phyloP scores from a whole-genome alignment of 2,329 filamentous ascomycete genomes.

The Clarireedia homoeocarpa region DNA sequence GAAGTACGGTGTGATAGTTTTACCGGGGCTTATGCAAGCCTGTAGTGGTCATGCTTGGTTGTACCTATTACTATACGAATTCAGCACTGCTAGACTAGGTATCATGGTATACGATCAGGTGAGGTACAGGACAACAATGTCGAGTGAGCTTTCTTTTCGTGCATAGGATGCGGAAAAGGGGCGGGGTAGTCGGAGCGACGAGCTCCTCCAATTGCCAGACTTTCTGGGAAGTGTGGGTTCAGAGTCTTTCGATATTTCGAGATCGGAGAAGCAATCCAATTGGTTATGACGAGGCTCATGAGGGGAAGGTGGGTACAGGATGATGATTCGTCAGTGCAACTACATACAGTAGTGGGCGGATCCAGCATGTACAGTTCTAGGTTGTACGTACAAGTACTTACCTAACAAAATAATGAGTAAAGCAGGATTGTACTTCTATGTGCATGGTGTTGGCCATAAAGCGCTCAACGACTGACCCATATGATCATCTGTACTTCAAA shows the following conservation, averaged over 20 bases:
- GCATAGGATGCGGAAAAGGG: neutral
- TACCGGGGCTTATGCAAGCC: neutral
- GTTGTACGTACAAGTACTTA: neutral
- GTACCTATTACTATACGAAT: conserved; percentile 6
- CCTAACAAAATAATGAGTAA: neutral
- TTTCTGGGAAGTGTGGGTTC: neutral
- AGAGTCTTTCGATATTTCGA: neutral
- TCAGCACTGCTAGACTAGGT: neutral
- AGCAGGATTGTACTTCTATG: neutral
- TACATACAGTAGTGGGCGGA: neutral
- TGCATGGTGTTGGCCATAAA: neutral
- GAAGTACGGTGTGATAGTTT: neutral
- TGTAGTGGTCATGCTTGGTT: neutral
- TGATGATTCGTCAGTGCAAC: too few relatives aligned
- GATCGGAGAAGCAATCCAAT: neutral
- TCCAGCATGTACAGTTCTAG: neutral
- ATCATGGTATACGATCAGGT: conserved; percentile 1
- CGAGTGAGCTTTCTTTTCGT: neutral
- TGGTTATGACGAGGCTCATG: neutral
- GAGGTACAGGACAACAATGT: neutral
- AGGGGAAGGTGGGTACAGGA: neutral
- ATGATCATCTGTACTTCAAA: too few relatives aligned
- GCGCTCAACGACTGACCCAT: too few relatives aligned
- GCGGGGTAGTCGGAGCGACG: conserved; percentile 2
- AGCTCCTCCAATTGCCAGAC: neutral